A percentile compares a stretch with the other conserved stretches of the same genome.
Conservation (phyloP, 768 basidiomycete genomes). For the Pleurotus eryngii region DNA sequence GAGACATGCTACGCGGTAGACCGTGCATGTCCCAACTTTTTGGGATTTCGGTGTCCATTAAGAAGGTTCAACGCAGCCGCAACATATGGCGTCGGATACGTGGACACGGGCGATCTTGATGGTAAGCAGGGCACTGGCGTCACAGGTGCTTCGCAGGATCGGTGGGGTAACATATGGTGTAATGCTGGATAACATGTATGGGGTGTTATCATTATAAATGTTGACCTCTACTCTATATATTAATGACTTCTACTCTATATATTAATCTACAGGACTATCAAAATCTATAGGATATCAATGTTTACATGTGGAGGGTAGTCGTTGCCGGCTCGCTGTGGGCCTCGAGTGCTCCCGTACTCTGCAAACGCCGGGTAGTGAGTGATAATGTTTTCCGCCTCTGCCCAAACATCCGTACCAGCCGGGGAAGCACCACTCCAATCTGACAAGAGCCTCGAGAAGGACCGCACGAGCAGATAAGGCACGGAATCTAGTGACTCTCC, state of each 20-base stretch:
- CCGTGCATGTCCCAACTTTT: conserved; percentile 72
- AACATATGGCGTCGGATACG: conserved; percentile 76
- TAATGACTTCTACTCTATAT: too few relatives aligned
- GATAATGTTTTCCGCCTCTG: not conserved
- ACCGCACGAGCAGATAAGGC: not conserved
- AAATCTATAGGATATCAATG: too few relatives aligned
- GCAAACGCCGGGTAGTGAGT: not conserved
- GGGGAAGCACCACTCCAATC: conserved; percentile 1
- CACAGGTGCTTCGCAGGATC: conserved; percentile 57
- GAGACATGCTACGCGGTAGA: conserved; percentile 74
- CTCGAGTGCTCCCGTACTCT: too few relatives aligned
- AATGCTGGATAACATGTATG: conserved; percentile 30
- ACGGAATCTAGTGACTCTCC: not conserved
- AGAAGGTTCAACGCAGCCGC: conserved; percentile 54
- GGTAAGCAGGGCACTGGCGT: conserved; percentile 46
- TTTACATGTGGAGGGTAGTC: too few relatives aligned
- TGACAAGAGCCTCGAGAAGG: not conserved
- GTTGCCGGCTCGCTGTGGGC: too few relatives aligned
- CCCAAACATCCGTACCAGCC: not conserved
- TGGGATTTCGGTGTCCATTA: conserved; percentile 69
- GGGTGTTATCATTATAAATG: not conserved
- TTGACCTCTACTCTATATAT: too few relatives aligned
- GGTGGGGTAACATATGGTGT: conserved; percentile 79
- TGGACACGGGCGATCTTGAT: conserved; percentile 48
- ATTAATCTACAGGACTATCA: too few relatives aligned